Base-by-base conservation (phyloP, 176 grass and related monocot genomes). In the Carex littledalei region DNA sequence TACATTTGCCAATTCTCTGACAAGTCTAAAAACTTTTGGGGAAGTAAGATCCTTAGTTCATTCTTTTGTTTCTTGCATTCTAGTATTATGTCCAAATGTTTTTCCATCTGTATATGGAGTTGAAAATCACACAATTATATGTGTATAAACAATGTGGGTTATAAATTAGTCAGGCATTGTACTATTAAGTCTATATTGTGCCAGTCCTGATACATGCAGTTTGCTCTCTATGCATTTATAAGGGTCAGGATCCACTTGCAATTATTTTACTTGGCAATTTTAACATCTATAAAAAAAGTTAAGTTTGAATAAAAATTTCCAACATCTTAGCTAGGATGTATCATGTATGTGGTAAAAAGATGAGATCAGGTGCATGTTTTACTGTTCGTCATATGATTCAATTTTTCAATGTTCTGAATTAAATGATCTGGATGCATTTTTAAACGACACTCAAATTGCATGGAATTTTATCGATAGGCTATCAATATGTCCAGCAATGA, bases 21-120 rank as follows among this genome's bases (percentile, higher is more conserved):
- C 26, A 92, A 95, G 70, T 95, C 93, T 50, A 98, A 93, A 49
- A 93, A 95, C 59, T 98, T 98, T 73, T 98, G 95, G 95, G 95
- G 91, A 84, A 93, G 95, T 98, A 95, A 89, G 91, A 67, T 65
- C 65, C 82, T 85, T 84, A 35, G n/a, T 69, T 82, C 35, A 18
- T 6, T 47, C 10, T 20, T 59, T n/a, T 15, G 8, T 49, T 26
- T 83, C 31, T 50, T 34, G 4, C 2, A 37, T 62, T 62, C 1
- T 67, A 82, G 52, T 63, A 47, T 50, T 83, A 52, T 67, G 47
- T 65, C 59, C 35, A 29, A 67, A 1, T 49, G 20, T 67, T 15
- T 12, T 47, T 83, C 39, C 37, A 49, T 50, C 47, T 8, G 17
- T 62, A 45, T 63, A 22, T 81, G 8, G 57, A 56, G 50, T 31